Evolutionary conservation across 495 filamentous ascomycete species (phyloP).

Genomic region (Ascobolus immersus): DNA sequence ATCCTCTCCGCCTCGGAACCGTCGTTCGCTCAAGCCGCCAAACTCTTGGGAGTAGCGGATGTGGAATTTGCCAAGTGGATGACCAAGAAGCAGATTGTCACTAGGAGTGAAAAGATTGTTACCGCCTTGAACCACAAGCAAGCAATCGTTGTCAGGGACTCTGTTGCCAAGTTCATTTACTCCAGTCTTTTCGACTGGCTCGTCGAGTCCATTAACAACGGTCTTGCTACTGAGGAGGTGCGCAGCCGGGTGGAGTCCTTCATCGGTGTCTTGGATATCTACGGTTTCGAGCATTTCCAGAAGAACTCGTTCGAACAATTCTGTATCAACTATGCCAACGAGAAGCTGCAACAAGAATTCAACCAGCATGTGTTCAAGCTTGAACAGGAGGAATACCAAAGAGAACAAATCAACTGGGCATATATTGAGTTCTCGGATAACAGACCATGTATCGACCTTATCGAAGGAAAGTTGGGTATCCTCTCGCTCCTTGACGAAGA

Average conservation of each 20-base stretch:
- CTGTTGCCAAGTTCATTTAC: slow-evolving; percentile 96
- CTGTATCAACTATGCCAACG: slow-evolving; percentile 99
- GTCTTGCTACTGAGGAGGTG: slow-evolving; percentile 74
- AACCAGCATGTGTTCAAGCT: slow-evolving; percentile 99
- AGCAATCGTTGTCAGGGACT: slow-evolving; percentile 83
- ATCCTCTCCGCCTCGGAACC: slow-evolving; percentile 58
- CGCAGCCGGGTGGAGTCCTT: slow-evolving; percentile 63
- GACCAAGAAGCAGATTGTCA: slow-evolving; percentile 94
- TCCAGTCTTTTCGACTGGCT: slow-evolving; percentile 98
- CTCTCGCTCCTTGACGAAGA: slow-evolving; percentile 87
- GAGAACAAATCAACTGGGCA: slow-evolving; percentile 95
- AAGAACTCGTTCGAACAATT: slow-evolving; percentile 99
- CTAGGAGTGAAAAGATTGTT: slow-evolving; percentile 88
- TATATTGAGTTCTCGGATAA: slow-evolving; percentile 99
- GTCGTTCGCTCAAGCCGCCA: slow-evolving; percentile 52
- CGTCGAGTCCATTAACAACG: slow-evolving; percentile 77
- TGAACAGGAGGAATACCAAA: slow-evolving; percentile 93
- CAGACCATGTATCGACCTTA: slow-evolving; percentile 97
- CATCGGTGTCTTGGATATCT: slow-evolving; percentile 98
- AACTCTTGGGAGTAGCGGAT: slow-evolving; percentile 67
- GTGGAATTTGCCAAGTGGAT: slow-evolving; percentile 94
- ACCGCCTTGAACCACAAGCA: slow-evolving; percentile 88
- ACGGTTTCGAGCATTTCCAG: slow-evolving; percentile 98
- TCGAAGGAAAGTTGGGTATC: slow-evolving; percentile 88
- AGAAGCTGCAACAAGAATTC: slow-evolving; percentile 98